These are phyloP conservation scores for Clavispora fructus DNA, from an alignment of 805 yeast genomes.

Conservation along the genomic window DNA sequence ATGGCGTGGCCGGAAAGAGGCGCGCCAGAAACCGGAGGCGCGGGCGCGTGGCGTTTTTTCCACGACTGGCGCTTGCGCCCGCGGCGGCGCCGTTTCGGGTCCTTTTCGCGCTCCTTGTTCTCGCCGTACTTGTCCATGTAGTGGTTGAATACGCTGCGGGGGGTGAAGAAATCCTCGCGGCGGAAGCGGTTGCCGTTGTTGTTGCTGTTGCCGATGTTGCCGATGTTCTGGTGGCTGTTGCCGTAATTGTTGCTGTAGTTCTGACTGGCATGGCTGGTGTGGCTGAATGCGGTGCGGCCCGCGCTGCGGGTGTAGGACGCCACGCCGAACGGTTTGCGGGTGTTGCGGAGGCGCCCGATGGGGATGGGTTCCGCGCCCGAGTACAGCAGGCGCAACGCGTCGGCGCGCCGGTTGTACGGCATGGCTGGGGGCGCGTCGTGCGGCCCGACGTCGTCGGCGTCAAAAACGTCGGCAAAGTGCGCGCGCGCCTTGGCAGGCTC, in stretches of 20 bases:
- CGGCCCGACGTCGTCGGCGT: conserved; percentile 31
- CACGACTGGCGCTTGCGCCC: conserved; percentile 22
- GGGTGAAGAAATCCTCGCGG: conserved; percentile 73
- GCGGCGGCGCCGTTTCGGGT: conserved; percentile 16
- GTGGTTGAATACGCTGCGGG: conserved; percentile 65
- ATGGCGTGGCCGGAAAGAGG: not conserved
- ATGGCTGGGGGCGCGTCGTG: conserved; percentile 18
- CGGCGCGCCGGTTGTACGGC: conserved; percentile 39
- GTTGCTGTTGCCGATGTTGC: conserved; percentile 7
- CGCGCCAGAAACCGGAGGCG: not conserved
- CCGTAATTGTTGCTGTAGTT: conserved; percentile 7
- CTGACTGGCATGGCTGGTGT: conserved; percentile 7
- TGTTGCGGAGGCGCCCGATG: conserved; percentile 33
- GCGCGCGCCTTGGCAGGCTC: not conserved
- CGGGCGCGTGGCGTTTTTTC: conserved; percentile 15
- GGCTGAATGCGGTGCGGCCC: conserved; percentile 5
- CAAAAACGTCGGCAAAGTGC: conserved; percentile 10
- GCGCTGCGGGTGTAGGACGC: conserved; percentile 46
- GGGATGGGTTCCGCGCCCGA: conserved; percentile 39
- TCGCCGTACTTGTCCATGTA: conserved; percentile 63
- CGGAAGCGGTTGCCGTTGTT: conserved; percentile 30
- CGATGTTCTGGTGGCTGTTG: conserved; percentile 6
- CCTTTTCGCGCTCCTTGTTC: conserved; percentile 23
- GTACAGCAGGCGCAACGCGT: conserved; percentile 35
- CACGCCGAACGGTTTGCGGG: conserved; percentile 59